phyloP scores from a whole-genome alignment of 2,329 filamentous ascomycete genomes.

The Reticulascus tulasneorum region DNA sequence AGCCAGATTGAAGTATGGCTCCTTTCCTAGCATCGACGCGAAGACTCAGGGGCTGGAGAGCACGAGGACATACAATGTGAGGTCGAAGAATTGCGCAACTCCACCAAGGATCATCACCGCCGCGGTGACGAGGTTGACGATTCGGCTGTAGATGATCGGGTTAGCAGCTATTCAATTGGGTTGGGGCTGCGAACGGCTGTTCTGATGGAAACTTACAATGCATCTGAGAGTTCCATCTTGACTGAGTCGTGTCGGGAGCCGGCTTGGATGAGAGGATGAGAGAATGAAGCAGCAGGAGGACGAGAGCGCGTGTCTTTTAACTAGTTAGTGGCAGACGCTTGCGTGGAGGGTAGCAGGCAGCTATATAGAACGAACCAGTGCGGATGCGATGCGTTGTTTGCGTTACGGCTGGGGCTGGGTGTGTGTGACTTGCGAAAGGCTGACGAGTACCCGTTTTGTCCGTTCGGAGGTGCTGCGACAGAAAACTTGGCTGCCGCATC shows the following conservation, averaged over 20 bases:
- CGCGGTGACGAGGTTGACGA: constrained; percentile 88
- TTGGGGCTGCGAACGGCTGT: not conserved
- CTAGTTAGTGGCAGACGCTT: constrained; percentile 6
- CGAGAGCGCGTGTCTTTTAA: not conserved
- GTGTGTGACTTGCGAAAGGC: constrained; percentile 13
- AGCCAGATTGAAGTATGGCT: too few relatives aligned
- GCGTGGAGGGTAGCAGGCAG: constrained; percentile 11
- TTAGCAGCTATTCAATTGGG: constrained; percentile 25
- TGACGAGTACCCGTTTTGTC: too few relatives aligned
- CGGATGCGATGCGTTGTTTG: constrained; percentile 5
- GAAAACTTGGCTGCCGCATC: too few relatives aligned
- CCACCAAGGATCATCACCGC: constrained; percentile 86
- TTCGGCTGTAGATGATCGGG: constrained; percentile 59
- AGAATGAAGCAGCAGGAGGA: not conserved
- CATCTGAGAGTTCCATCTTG: constrained; percentile 86
- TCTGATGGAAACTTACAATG: constrained; percentile 63
- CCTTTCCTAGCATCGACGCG: too few relatives aligned
- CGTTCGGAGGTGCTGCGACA: too few relatives aligned
- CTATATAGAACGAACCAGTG: constrained; percentile 10
- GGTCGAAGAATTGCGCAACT: constrained; percentile 64
- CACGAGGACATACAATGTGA: constrained; percentile 49
- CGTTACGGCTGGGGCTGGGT: constrained; percentile 8
- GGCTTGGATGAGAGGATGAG: not conserved
- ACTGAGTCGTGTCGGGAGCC: constrained; percentile 5
- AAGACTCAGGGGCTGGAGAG: too few relatives aligned